A percentile compares a stretch with the other conserved stretches of the same genome.
Conservation (phyloP, 106 monocot genomes). For the Dendrobium nobile region DNA sequence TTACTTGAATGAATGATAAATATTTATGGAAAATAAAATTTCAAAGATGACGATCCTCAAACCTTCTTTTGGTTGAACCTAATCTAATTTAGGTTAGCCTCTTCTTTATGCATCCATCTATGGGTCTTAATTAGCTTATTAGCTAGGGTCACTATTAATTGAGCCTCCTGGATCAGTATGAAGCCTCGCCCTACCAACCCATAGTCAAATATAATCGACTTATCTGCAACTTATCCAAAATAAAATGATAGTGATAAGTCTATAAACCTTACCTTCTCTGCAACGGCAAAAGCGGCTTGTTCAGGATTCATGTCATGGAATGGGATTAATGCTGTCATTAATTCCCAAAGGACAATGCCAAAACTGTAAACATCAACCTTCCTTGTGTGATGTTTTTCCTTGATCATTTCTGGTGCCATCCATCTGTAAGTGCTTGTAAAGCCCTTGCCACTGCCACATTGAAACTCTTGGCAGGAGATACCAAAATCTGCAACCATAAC, state of each 20-base stretch:
- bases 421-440: constrained; percentile 86
- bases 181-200: background rate
- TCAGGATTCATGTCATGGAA: constrained; percentile 89
- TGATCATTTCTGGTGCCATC: constrained; percentile 99
- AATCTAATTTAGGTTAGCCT: too few relatives aligned
- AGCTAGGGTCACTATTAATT: background rate
- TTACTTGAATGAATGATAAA: too few relatives aligned
- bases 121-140: background rate
- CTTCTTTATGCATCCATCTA: too few relatives aligned
- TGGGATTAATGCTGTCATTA: constrained; percentile 71
- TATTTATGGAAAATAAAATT: too few relatives aligned
- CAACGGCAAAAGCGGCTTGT: constrained; percentile 91
- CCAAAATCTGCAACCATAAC: constrained; percentile 98
- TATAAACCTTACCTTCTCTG: constrained; percentile 59
- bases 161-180: background rate
- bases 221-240: background rate
- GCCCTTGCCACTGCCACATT: constrained; percentile 58
- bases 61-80: too few relatives aligned
- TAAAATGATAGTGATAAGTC: background rate
- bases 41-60: too few relatives aligned
- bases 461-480: constrained; percentile 80
- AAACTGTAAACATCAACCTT: constrained; percentile 99
- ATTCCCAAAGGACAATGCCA: constrained; percentile 84
- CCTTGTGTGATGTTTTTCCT: constrained; percentile 74
- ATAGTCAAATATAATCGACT: background rate